Percentiles rank a stretch among this genome's conserved stretches.
phyloP scores from a whole-genome alignment of 169 alveolate species.

The Plasmodium coatneyi region DNA sequence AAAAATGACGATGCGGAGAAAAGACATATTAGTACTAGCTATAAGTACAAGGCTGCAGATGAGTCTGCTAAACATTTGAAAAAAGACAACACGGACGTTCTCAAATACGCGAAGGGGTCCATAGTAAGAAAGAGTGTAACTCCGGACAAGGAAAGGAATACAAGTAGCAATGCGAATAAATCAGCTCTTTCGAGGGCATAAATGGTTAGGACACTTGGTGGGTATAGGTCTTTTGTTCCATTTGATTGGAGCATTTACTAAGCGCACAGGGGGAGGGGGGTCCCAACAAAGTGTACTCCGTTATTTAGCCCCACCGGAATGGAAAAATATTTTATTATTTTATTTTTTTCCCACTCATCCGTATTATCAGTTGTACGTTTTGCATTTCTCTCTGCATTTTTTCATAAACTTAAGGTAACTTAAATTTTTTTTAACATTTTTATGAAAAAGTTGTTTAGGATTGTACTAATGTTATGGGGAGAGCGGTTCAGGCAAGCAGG shows the following conservation, averaged over 20 bases:
- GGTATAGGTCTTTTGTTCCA: not conserved
- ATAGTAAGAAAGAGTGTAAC: slow-evolving; percentile 3
- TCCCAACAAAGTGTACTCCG: not conserved
- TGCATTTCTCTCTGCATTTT: not conserved
- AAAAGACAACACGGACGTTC: not conserved
- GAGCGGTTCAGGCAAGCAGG: not conserved
- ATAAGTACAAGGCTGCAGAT: slow-evolving; percentile 18
- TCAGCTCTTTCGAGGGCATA: not conserved
- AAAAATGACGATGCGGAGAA: not conserved
- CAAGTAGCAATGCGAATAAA: not conserved
- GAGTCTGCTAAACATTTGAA: not conserved
- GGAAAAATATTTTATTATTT: not conserved
- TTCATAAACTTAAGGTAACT: not conserved
- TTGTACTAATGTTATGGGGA: not conserved
- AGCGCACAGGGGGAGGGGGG: not conserved
- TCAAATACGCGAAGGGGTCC: not conserved
- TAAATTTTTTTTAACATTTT: not conserved
- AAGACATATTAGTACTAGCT: not conserved
- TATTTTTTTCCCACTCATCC: not conserved
- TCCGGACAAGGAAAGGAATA: not conserved
- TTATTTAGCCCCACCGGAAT: not conserved
- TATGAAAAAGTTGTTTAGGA: not conserved
- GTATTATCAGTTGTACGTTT: not conserved
- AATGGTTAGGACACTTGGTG: not conserved
- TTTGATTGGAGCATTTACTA: not conserved